A percentile compares a stretch with the other conserved stretches of the same genome.
Evolutionary conservation across 2,329 filamentous ascomycete genomes (phyloP).

Genomic region (Clarireedia hainanense): DNA sequence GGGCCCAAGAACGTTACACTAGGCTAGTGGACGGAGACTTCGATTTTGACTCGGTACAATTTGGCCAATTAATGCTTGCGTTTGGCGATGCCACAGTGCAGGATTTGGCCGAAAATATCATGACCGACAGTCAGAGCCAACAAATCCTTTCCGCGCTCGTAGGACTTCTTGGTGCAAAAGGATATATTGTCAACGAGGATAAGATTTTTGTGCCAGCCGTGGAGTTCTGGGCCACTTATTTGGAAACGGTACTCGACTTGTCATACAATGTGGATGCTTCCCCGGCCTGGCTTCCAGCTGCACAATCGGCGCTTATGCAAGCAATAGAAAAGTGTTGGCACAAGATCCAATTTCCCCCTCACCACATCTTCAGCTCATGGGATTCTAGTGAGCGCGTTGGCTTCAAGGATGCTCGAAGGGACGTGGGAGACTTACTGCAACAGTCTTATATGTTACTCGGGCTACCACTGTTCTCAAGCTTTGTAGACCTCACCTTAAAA

Average conservation of each 20-base stretch:
- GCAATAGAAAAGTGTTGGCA: slow-evolving; percentile 59
- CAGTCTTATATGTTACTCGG: slow-evolving; percentile 59
- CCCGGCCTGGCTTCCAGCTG: slow-evolving; percentile 48
- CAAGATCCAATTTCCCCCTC: slow-evolving; percentile 56
- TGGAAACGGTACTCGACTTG: slow-evolving; percentile 58
- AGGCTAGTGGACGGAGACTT: slow-evolving; percentile 51
- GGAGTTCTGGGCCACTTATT: slow-evolving; percentile 75
- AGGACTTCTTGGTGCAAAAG: slow-evolving; percentile 56
- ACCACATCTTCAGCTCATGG: slow-evolving; percentile 54
- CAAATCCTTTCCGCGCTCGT: slow-evolving; percentile 51
- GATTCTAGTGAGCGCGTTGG: slow-evolving; percentile 59
- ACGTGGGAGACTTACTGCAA: slow-evolving; percentile 71
- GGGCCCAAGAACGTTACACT: slow-evolving; percentile 49
- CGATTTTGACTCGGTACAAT: slow-evolving; percentile 56
- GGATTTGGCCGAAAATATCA: slow-evolving; percentile 46
- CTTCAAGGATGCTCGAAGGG: slow-evolving; percentile 67
- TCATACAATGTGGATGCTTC: slow-evolving; percentile 43
- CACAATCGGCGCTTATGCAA: slow-evolving; percentile 52
- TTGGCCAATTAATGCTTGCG: slow-evolving; percentile 58
- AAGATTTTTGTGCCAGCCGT: slow-evolving; percentile 63
- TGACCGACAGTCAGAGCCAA: slow-evolving; percentile 39
- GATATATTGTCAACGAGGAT: slow-evolving; percentile 64
- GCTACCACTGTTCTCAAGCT: slow-evolving; percentile 46
- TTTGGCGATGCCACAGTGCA: slow-evolving; percentile 60
- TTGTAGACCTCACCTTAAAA: slow-evolving; percentile 46